A percentile compares a stretch with the other conserved stretches of the same genome.
Evolutionary conservation across 192 early-diverging fungal genomes (phyloP).

Genomic region (Pilobolus umbonatus): DNA sequence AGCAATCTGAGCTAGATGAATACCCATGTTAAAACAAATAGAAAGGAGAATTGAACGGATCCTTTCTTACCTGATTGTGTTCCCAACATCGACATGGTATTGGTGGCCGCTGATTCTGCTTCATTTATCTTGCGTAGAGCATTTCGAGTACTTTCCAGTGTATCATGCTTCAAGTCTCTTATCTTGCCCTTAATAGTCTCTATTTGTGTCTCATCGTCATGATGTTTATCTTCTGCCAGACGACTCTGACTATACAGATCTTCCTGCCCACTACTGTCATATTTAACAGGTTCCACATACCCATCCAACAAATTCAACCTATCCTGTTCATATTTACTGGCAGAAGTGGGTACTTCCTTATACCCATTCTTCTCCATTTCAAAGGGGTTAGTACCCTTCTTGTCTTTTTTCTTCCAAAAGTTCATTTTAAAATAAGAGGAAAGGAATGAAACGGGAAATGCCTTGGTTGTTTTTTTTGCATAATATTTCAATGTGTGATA

Average conservation of each 20-base stretch:
- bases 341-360: neutral
- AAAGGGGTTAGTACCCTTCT: neutral
- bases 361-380: neutral
- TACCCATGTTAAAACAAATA: too few species aligned
- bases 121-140: conserved; percentile 57
- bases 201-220: conserved; percentile 62
- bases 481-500: too few species aligned
- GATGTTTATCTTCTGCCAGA: conserved; percentile 27
- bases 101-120: conserved; percentile 52
- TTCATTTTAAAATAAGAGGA: neutral
- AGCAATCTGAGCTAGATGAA: conserved; percentile 33
- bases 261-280: conserved; percentile 11
- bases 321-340: neutral
- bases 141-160: conserved; percentile 61
- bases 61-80: conserved; percentile 50
- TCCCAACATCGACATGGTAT: conserved; percentile 60
- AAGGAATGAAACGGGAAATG: neutral
- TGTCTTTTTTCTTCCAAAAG: neutral
- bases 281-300: neutral
- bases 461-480: neutral
- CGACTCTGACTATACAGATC: conserved; percentile 13
- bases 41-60: neutral
- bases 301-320: conserved; percentile 11
- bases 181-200: conserved; percentile 55
- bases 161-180: conserved; percentile 53